These are phyloP conservation scores for Penicillium decumbens DNA, from an alignment of 2,329 filamentous ascomycete species.

Conservation along the genomic window DNA sequence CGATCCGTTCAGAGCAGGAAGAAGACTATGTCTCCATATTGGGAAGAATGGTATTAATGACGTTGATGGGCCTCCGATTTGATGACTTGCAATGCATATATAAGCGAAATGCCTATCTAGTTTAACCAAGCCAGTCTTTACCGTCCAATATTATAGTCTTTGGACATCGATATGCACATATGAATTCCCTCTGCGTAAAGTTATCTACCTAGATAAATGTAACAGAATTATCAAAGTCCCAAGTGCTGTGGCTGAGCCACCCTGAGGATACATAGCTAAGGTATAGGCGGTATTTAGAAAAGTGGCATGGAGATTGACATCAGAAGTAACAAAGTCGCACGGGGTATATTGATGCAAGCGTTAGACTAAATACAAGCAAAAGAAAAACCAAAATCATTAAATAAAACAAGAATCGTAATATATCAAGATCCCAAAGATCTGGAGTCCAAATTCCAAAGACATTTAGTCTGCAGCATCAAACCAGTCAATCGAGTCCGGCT, in stretches of 20 bases:
- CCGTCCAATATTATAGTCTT: neutral
- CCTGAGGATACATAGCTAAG: neutral
- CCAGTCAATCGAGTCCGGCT: neutral
- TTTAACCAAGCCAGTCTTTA: conserved; percentile 22
- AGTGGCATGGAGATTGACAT: neutral
- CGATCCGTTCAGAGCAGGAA: neutral
- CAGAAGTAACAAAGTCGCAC: neutral
- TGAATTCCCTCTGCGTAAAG: neutral
- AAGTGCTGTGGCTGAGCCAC: neutral
- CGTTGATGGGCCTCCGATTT: conserved; percentile 19
- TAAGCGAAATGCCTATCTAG: conserved; percentile 5
- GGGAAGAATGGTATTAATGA: conserved; percentile 18
- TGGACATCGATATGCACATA: neutral
- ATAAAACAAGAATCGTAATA: neutral
- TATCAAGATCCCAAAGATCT: no score
- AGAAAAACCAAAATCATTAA: neutral
- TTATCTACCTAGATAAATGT: neutral
- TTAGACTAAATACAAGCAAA: neutral
- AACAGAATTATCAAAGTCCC: no score
- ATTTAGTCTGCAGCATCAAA: neutral
- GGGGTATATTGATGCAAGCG: neutral
- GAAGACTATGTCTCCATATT: conserved; percentile 6
- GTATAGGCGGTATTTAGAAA: neutral
- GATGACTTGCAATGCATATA: conserved; percentile 11
- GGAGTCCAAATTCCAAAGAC: neutral